phyloP scores from a whole-genome alignment of 805 yeast species.

The Saturnispora besseyi region DNA sequence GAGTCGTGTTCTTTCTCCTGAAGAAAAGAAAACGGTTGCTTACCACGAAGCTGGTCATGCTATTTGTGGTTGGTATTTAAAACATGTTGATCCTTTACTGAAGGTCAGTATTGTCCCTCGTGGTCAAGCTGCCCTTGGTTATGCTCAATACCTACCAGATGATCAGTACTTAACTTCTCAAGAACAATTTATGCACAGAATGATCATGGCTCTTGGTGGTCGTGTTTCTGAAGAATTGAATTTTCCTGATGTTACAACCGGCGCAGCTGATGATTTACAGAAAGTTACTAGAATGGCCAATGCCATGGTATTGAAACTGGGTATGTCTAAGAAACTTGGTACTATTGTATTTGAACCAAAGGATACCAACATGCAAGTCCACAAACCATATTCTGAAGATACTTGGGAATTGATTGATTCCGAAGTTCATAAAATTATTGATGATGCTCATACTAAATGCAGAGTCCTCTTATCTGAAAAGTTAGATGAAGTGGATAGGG shows the following conservation, averaged over 20 bases:
- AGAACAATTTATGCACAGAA: conserved; percentile 70
- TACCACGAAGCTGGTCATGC: conserved; percentile 99
- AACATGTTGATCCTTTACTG: conserved; percentile 84
- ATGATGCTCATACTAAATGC: conserved; percentile 68
- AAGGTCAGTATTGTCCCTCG: conserved; percentile 96
- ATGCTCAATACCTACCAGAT: conserved; percentile 94
- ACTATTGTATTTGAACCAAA: conserved; percentile 67
- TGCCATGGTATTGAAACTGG: conserved; percentile 84
- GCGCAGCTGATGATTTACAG: conserved; percentile 94
- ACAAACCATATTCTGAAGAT: conserved; percentile 81
- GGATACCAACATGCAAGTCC: conserved; percentile 39
- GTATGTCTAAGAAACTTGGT: conserved; percentile 89
- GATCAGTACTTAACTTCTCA: conserved; percentile 74
- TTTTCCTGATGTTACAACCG: conserved; percentile 86
- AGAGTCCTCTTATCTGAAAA: conserved; percentile 57
- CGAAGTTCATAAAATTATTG: conserved; percentile 73
- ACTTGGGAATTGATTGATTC: conserved; percentile 74
- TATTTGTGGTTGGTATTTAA: conserved; percentile 91
- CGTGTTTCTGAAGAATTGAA: conserved; percentile 93
- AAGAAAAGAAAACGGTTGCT: conserved; percentile 86
- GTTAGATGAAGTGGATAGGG: conserved; percentile 65
- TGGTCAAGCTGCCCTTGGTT: conserved; percentile 95
- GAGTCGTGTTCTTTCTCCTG: conserved; percentile 70
- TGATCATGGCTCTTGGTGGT: conserved; percentile 97
- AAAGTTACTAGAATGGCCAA: conserved; percentile 92